Evolutionary conservation across 805 yeast species (phyloP).

Genomic region (Clavispora fructus): DNA sequence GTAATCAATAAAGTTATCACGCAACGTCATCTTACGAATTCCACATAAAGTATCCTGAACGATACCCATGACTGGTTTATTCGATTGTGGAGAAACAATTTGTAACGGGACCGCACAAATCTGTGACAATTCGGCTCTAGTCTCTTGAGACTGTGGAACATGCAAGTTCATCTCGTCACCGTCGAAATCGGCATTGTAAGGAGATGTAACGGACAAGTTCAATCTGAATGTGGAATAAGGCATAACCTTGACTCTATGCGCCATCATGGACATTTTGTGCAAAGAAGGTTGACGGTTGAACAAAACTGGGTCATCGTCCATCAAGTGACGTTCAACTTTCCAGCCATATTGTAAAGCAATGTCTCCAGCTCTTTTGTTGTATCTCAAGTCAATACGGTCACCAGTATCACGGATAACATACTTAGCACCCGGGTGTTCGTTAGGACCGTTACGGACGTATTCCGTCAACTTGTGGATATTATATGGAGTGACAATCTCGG

Average conservation of each 20-base stretch:
- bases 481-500: slow-evolving; percentile 96
- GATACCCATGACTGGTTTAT: slow-evolving; percentile 99
- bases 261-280: slow-evolving; percentile 99
- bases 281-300: slow-evolving; percentile 99
- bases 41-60: slow-evolving; percentile 99
- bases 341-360: slow-evolving; percentile 97
- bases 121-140: slow-evolving; percentile 92
- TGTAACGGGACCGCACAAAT: slow-evolving; percentile 96
- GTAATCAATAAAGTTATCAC: slow-evolving; percentile 83
- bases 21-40: slow-evolving; percentile 87
- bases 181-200: slow-evolving; percentile 99
- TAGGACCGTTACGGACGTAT: slow-evolving; percentile 94
- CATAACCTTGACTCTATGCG: slow-evolving; percentile 97
- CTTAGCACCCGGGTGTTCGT: slow-evolving; percentile 99
- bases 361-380: slow-evolving; percentile 97
- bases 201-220: slow-evolving; percentile 95
- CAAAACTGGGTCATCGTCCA: slow-evolving; percentile 96
- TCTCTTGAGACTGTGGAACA: slow-evolving; percentile 97
- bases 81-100: slow-evolving; percentile 96
- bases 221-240: slow-evolving; percentile 97
- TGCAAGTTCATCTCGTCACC: slow-evolving; percentile 99
- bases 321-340: slow-evolving; percentile 97
- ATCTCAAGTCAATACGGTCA: slow-evolving; percentile 95
- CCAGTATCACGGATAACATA: slow-evolving; percentile 98
- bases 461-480: slow-evolving; percentile 92